A percentile compares a stretch with the other conserved stretches of the same genome.
These are phyloP conservation scores for Penicillium sp. DNA, from an alignment of 2,329 filamentous ascomycete genomes.

Conservation along the genomic window DNA sequence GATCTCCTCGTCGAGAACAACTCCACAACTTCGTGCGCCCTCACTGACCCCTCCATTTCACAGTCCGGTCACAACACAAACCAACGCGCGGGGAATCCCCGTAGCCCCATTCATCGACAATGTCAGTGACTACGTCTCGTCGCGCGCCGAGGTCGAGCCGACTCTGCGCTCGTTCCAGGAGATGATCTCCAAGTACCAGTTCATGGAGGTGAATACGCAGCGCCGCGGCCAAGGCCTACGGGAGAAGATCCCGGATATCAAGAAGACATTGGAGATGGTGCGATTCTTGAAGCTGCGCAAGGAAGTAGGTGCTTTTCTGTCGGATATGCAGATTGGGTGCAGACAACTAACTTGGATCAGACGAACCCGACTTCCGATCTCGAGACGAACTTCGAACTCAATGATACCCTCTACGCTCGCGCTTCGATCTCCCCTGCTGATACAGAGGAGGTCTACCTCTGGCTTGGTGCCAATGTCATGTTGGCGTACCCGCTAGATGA, in stretches of 20 bases:
- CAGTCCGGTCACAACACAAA: slow-evolving; percentile 28
- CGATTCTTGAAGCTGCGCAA: slow-evolving; percentile 72
- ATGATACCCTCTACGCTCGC: slow-evolving; percentile 90
- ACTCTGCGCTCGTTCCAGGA: slow-evolving; percentile 46
- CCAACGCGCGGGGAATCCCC: slow-evolving; percentile 46
- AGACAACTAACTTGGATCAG: slow-evolving; percentile 8
- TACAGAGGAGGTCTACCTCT: slow-evolving; percentile 81
- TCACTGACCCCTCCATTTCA: slow-evolving; percentile 19
- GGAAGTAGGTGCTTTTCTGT: slow-evolving; percentile 49
- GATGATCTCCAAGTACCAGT: slow-evolving; percentile 85
- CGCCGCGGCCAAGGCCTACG: slow-evolving; percentile 72
- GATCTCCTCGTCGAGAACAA: not conserved
- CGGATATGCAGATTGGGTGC: not conserved
- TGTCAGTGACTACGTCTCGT: slow-evolving; percentile 45
- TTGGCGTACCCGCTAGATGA: slow-evolving; percentile 86
- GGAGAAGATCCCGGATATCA: slow-evolving; percentile 96
- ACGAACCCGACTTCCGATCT: slow-evolving; percentile 53
- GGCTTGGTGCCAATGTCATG: slow-evolving; percentile 99
- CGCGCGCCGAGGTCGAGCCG: slow-evolving; percentile 43
- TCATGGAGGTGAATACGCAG: slow-evolving; percentile 95
- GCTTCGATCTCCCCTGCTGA: slow-evolving; percentile 71
- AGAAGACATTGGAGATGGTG: slow-evolving; percentile 91
- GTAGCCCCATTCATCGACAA: slow-evolving; percentile 45
- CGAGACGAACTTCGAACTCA: slow-evolving; percentile 91
- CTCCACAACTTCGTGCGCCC: slow-evolving; percentile 1